Percentiles rank a stretch among this genome's conserved stretches.
Evolutionary conservation across 1,284 basidiomycete genomes (phyloP).

Genomic region (Phlebopus sp.): DNA sequence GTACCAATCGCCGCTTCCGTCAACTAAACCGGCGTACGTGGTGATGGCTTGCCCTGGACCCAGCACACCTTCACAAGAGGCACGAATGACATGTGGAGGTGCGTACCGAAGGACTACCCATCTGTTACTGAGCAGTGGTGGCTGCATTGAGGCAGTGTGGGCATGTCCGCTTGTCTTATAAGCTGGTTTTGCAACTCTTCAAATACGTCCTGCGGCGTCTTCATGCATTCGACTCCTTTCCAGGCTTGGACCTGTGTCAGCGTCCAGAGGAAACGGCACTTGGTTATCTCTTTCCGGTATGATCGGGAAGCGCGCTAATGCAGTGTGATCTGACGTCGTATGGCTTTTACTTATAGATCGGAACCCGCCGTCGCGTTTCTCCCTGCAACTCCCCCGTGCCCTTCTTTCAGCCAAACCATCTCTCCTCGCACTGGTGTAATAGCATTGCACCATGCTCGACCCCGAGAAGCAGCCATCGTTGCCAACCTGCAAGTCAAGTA

Average conservation of each 20-base stretch:
- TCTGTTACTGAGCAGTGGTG: constrained; percentile 1
- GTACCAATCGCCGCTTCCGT: not conserved
- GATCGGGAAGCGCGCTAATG: constrained; percentile 24
- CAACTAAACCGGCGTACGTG: not conserved
- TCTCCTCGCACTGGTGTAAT: constrained; percentile 7
- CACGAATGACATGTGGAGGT: not conserved
- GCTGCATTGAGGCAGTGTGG: constrained; percentile 4
- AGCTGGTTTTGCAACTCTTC: constrained; percentile 2
- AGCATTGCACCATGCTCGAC: constrained; percentile 22
- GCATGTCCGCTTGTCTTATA: constrained; percentile 2
- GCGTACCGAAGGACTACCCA: constrained; percentile 4
- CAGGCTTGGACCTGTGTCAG: constrained; percentile 1
- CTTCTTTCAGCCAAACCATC: constrained; percentile 6
- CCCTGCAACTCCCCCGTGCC: constrained; percentile 13
- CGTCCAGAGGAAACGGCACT: constrained; percentile 12
- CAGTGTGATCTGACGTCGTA: constrained; percentile 23
- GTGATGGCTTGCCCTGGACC: not conserved
- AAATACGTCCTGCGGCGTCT: constrained; percentile 8
- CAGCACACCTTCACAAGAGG: not conserved
- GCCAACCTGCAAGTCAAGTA: constrained; percentile 19
- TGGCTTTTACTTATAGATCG: constrained; percentile 27
- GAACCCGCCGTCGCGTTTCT: constrained; percentile 1
- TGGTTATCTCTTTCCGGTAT: constrained; percentile 21
- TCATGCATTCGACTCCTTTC: constrained; percentile 13
- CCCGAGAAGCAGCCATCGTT: constrained; percentile 27